Percentiles rank a stretch among this genome's conserved stretches.
Evolutionary conservation across 768 basidiomycete genomes (phyloP).

Genomic region (Mycena alexandri): DNA sequence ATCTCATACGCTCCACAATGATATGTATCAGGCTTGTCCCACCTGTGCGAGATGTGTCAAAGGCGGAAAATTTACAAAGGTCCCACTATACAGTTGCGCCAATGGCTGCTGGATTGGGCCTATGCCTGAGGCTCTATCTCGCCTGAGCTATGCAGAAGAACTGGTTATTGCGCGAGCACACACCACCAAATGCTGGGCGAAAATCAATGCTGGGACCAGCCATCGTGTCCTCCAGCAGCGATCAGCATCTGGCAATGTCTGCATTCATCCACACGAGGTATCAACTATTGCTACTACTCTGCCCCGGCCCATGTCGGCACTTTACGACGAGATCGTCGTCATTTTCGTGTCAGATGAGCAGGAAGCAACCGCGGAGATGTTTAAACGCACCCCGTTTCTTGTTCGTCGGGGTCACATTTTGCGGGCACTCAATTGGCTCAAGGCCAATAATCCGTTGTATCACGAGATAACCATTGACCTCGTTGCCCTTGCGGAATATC

Average conservation of each 20-base stretch:
- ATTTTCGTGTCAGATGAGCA: conserved; percentile 13
- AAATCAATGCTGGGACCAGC: conserved; percentile 3
- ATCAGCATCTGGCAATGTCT: conserved; percentile 35
- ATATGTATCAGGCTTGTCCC: conserved; percentile 8
- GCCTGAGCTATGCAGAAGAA: conserved; percentile 20
- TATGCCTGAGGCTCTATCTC: conserved; percentile 20
- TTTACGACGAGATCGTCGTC: conserved; percentile 8
- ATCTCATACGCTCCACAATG: conserved; percentile 26
- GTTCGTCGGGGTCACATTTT: conserved; percentile 23
- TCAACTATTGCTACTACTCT: background rate
- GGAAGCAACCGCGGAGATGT: conserved; percentile 16
- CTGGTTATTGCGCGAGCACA: conserved; percentile 4
- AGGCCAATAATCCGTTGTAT: conserved; percentile 1
- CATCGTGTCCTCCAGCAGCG: conserved; percentile 8
- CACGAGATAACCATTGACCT: conserved; percentile 27
- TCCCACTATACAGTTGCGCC: conserved; percentile 36
- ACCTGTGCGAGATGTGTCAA: conserved; percentile 24
- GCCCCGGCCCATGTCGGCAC: conserved; percentile 22
- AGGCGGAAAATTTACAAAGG: conserved; percentile 14
- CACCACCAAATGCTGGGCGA: conserved; percentile 12
- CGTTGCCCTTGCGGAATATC: conserved; percentile 26
- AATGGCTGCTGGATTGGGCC: conserved; percentile 43
- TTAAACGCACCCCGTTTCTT: no score
- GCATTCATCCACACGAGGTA: conserved; percentile 37
- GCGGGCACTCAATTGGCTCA: conserved; percentile 16